Base-by-base conservation (phyloP, 495 filamentous ascomycete genomes). In the Glutinoglossum americanum region DNA sequence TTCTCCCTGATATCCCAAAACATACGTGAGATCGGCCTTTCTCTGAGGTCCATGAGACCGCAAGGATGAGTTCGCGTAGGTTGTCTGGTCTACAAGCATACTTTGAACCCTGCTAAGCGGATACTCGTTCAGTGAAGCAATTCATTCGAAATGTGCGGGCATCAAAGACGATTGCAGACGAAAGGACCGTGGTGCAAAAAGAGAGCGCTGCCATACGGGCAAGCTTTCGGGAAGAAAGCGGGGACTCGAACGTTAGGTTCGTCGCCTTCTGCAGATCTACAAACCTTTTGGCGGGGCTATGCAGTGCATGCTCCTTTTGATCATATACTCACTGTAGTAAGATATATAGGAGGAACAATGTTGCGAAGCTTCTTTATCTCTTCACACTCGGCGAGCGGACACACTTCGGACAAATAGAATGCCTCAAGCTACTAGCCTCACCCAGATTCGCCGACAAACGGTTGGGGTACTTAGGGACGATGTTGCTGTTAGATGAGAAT, bases 351-450 rank as follows among this genome's bases (percentile, higher is more conserved):
- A 81, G 92, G 67, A 98, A 98, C 74, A 98, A 98, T 77, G 93
- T 98, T 59, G 89, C 92, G 61, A 98, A 98, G 68, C 79, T 98
- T 21, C 77, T 98, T 41, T 98, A 98, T 65, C 86, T 98, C 55
- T 98, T 98, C 68, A 98, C 92, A 1, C 79, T 98, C n/a, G 92
- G 92, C 58, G 92, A 98, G 69, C 79, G 92, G 59, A 98, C 92
- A 60, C 92, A 98, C 72, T 98, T 98, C 67, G 92, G 92, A 55
- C 92, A 98, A 74, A 97, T 98, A 70, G 92, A 98, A 82, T 98
- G 92, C 70, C 77, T 98, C 66, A 98, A 97, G 71, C 77, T 98
- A 48, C 79, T 98, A 19, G 92, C 92, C 57, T 97, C 93, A 11
- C 89, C 93, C 59, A 85, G 89, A 41, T 98, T 98, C 68, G 92